Evolutionary conservation across 176 grass and related monocot genomes (phyloP).

Genomic region (Thinopyrum elongatum): DNA sequence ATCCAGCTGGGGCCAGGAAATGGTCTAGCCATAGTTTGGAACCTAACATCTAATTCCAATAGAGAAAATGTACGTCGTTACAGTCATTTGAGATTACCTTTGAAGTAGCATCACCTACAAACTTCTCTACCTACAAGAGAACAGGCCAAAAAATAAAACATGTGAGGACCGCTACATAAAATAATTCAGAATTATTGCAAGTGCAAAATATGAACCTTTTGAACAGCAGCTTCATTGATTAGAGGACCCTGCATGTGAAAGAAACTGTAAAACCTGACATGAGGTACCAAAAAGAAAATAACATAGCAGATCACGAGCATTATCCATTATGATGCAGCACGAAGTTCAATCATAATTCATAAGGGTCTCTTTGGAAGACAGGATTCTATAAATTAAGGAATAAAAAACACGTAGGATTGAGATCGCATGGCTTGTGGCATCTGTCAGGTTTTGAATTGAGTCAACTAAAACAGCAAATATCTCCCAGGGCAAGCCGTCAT

Average conservation of each 20-base stretch:
- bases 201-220: slow-evolving; percentile 53
- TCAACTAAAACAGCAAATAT: background rate
- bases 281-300: slow-evolving; percentile 4
- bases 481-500: background rate
- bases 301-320: slow-evolving; percentile 9
- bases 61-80: background rate
- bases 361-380: background rate
- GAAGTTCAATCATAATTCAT: background rate
- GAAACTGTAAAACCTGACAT: slow-evolving; percentile 11
- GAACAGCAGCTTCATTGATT: slow-evolving; percentile 86
- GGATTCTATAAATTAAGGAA: background rate
- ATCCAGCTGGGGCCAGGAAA: background rate
- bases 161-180: slow-evolving; percentile 6
- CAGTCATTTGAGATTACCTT: slow-evolving; percentile 63
- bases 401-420: background rate
- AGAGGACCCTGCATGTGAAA: slow-evolving; percentile 79
- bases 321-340: background rate
- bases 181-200: background rate
- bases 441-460: background rate
- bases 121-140: slow-evolving; percentile 80
- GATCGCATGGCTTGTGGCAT: background rate
- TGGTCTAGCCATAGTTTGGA: background rate
- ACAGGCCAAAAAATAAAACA: slow-evolving; percentile 22
- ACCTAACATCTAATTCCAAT: background rate
- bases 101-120: slow-evolving; percentile 70